phyloP scores from a whole-genome alignment of 1,284 basidiomycete species.

The Chalciporus sp. region DNA sequence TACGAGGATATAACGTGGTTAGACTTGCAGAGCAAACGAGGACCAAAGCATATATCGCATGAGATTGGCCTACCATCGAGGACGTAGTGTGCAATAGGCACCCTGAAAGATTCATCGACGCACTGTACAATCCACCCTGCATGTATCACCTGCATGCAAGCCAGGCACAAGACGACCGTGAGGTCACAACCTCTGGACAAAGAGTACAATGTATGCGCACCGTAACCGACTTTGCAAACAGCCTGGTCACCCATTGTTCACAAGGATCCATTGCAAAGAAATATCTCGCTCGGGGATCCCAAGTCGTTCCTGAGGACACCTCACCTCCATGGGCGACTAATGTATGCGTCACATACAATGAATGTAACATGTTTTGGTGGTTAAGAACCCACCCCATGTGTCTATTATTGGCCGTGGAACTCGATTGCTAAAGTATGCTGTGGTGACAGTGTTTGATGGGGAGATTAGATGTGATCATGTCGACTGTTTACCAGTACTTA shows the following conservation, averaged over 20 bases:
- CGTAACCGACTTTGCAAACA: slow-evolving; percentile 31
- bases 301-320: slow-evolving; percentile 13
- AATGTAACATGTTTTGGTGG: background rate
- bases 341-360: background rate
- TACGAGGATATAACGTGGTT: slow-evolving; percentile 1
- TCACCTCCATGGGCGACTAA: slow-evolving; percentile 29
- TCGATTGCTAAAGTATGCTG: slow-evolving; percentile 33
- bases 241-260: slow-evolving; percentile 29
- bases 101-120: slow-evolving; percentile 40
- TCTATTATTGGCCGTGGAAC: slow-evolving; percentile 24
- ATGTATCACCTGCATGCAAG: slow-evolving; percentile 41
- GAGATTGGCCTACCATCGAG: slow-evolving; percentile 44
- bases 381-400: slow-evolving; percentile 26
- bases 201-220: slow-evolving; percentile 20
- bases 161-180: background rate
- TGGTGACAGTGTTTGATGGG: background rate
- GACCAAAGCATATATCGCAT: background rate
- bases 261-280: slow-evolving; percentile 32
- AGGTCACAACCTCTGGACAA: background rate
- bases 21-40: background rate
- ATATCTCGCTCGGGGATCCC: slow-evolving; percentile 22
- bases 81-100: slow-evolving; percentile 47
- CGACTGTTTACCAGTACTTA: slow-evolving; percentile 4
- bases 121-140: slow-evolving; percentile 48
- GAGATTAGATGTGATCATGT: background rate